Evolutionary conservation across 2,329 filamentous ascomycete species (phyloP), one percentile per base, ranked within the genome.

Genomic region (Beauveria varroae): DNA sequence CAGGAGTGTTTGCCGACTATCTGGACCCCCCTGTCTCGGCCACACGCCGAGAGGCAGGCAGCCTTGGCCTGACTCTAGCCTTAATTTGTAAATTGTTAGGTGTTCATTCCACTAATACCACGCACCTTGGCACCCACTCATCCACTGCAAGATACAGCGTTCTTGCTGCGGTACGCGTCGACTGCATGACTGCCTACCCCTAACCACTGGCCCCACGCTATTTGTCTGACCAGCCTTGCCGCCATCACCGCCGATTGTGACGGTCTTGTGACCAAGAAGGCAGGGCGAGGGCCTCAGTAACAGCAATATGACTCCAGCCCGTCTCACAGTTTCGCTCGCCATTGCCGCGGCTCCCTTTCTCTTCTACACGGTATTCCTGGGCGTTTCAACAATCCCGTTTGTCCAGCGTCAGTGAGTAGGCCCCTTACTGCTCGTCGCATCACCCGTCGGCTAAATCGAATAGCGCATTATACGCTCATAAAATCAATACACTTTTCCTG

Each of bases 391-490:
- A 16, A 86, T 84, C 68, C 86, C 90, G 3, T 84, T 80, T 67
- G 77, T 96, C 57, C 93, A 98, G 72, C 81, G 89, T 76, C 86
- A 93, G 92, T 96, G 80, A 76, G 86, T 43, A 26, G 34, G 46
- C 20, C 18, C 49, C 34, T 34, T 24, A 40, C 44, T 26, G 30
- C 46, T 20, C 3, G 28, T 37, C 37, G 18, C 16, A 47, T 22
- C 8, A 30, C 34, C 10, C 28, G 40, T 22, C 62, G 10, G 40
- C 24, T 34, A 10, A 20, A 18, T 12, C 7, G 5, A 20, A 6
- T 44, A 96, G 92, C 70, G 87, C 89, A 26, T 73, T 97, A 6
- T 99, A 98, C 72, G 86, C 88, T 30, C 88, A 98, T 74, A 89
- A 88, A 64, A 72, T 96, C 66, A 87, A 91, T 65, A 88, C 87